Base-by-base conservation (phyloP, 768 basidiomycete species). In the Agrocybe praecox region DNA sequence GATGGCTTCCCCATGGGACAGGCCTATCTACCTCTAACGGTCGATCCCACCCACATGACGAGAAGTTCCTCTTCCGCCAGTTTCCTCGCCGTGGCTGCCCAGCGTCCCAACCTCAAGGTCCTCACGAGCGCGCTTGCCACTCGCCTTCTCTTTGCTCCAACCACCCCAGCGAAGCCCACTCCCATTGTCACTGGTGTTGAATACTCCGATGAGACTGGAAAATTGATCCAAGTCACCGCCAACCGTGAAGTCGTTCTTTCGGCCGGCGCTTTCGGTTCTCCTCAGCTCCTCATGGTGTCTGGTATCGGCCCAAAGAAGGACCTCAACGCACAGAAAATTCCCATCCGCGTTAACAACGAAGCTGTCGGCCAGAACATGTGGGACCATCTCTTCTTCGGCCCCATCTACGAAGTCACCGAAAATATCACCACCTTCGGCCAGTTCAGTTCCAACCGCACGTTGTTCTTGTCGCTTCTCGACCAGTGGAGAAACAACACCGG, bases 361-460 rank as follows among this genome's bases (percentile, higher is more conserved):
- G 70, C 69, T 9, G 77, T 80, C 21, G 79, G 79, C 2, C 70
- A 74, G 63, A 81, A 81, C 62, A 66, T 82, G 12, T 76, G 75
- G 48, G 80, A 79, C 58, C 75, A 78, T 44, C 48, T 63, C 12
- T 48, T 64, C 33, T 49, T 64, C 10, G 47, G 65, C n/a, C 63
- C 53, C 44, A 50, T 61, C 19, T 72, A 59, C 18, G 33, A 21
- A 34, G 66, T 67, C 23, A 67, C 61, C 54, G 57, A 49, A 14
- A 65, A 40, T 12, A 40, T 40, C 12, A 40, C 36, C 36, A 40
- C 6, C 12, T 40, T 40, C 36, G n/a, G n/a, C 36, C 36, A 40
- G 36, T 40, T 40, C 36, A 40, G n/a, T 12, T 5, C 5, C 4
- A 40, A 40, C 36, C 36, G n/a, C 14, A 40, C 36, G 5, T 40